Conservation (phyloP, 768 basidiomycete genomes). For the Macrolepiota dolichaula region DNA sequence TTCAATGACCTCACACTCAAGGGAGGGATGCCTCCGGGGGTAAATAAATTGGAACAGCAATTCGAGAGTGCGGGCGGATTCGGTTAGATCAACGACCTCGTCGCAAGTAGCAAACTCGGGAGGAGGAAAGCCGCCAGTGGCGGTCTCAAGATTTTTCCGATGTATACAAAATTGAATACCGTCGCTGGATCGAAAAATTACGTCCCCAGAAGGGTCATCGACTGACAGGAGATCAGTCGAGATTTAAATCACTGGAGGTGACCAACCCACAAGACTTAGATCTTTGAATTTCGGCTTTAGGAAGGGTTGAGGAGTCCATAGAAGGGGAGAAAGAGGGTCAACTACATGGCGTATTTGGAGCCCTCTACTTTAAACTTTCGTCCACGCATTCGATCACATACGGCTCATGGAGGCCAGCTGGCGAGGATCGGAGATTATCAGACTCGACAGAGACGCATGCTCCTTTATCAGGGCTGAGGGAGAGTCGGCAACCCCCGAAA, state of each 20-base stretch:
- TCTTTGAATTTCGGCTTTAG: not conserved
- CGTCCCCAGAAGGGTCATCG: constrained; percentile 23
- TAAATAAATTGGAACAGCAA: constrained; percentile 27
- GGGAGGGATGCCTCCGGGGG: constrained; percentile 20
- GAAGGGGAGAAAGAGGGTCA: not conserved
- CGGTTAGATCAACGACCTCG: constrained; percentile 22
- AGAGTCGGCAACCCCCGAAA: not conserved
- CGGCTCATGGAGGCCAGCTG: not conserved
- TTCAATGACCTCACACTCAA: constrained; percentile 17
- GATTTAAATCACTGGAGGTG: not conserved
- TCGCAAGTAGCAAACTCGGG: constrained; percentile 20
- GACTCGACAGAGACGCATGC: no score
- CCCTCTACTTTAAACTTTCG: not conserved
- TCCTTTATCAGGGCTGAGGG: not conserved
- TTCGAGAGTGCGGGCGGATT: constrained; percentile 18
- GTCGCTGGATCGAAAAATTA: constrained; percentile 27
- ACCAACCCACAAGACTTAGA: not conserved
- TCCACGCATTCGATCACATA: not conserved
- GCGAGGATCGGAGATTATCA: no score
- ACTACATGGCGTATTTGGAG: not conserved
- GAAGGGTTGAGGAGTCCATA: not conserved
- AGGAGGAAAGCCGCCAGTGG: constrained; percentile 25
- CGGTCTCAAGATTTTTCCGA: constrained; percentile 23
- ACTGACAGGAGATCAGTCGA: constrained; percentile 15
- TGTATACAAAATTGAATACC: constrained; percentile 23